These are phyloP conservation scores for Clonostachys chloroleuca DNA, from an alignment of 2,329 filamentous ascomycete species.

Conservation along the genomic window DNA sequence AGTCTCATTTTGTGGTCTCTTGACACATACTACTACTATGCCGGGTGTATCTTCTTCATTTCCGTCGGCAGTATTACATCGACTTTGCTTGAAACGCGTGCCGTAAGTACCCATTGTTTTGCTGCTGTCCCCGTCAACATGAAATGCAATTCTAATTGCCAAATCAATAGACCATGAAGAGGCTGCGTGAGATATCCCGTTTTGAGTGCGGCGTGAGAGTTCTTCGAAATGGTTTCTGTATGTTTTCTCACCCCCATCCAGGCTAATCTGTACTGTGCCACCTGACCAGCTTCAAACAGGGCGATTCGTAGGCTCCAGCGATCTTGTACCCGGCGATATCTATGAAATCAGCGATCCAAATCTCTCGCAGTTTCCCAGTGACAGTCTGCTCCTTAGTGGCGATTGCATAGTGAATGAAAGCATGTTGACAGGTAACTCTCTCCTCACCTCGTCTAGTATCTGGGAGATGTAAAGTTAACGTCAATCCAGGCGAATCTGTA, in stretches of 20 bases:
- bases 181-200: constrained; percentile 83
- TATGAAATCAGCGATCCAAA: constrained; percentile 96
- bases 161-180: constrained; percentile 65
- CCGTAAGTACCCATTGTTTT: neutral
- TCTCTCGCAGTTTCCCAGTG: constrained; percentile 82
- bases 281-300: neutral
- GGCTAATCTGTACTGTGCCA: neutral
- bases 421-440: constrained; percentile 58
- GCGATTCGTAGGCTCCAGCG: constrained; percentile 74
- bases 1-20: constrained; percentile 92
- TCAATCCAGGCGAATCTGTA: constrained; percentile 71
- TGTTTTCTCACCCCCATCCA: no score
- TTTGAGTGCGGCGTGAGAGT: constrained; percentile 97
- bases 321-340: constrained; percentile 91
- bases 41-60: constrained; percentile 89
- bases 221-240: constrained; percentile 81
- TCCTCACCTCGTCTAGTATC: no score
- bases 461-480: no score
- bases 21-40: constrained; percentile 98
- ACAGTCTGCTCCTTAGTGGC: constrained; percentile 84
- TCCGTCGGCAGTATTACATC: constrained; percentile 88
- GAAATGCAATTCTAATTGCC: neutral
- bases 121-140: neutral
- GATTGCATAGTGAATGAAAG: constrained; percentile 99
- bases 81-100: constrained; percentile 76